phyloP scores from a whole-genome alignment of 1,284 basidiomycete genomes.

The Afroboletus lepidellus region DNA sequence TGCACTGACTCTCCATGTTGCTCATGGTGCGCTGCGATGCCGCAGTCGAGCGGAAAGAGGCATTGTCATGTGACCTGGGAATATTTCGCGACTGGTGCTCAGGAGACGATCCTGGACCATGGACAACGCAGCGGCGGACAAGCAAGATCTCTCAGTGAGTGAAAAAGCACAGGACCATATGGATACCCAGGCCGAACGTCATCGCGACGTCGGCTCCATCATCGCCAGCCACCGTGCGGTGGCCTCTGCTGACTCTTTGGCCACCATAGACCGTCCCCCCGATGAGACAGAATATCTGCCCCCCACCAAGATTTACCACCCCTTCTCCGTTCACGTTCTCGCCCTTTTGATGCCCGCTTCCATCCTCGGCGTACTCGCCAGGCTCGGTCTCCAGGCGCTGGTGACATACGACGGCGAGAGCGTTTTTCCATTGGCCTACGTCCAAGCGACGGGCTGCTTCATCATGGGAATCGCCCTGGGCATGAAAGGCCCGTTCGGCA shows the following conservation, averaged over 20 bases:
- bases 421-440: constrained; percentile 85
- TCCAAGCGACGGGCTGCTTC: constrained; percentile 87
- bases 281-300: constrained; percentile 41
- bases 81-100: not conserved
- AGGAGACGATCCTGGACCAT: constrained; percentile 3
- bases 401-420: constrained; percentile 70
- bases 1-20: constrained; percentile 81
- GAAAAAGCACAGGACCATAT: not conserved
- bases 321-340: constrained; percentile 63
- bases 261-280: constrained; percentile 54
- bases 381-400: constrained; percentile 73
- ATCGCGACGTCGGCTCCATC: constrained; percentile 32
- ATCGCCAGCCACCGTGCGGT: constrained; percentile 38
- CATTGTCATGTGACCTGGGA: constrained; percentile 18
- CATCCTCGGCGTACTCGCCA: constrained; percentile 75
- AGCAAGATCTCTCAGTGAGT: not conserved
- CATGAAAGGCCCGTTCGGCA: constrained; percentile 67
- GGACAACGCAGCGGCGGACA: constrained; percentile 1
- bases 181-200: constrained; percentile 2
- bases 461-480: constrained; percentile 83
- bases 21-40: constrained; percentile 48
- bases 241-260: constrained; percentile 41
- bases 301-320: constrained; percentile 49
- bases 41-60: not conserved
- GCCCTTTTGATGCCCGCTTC: constrained; percentile 74